Evolutionary conservation across 1,284 basidiomycete species (phyloP).

Genomic region (Apiotrichum siamense): DNA sequence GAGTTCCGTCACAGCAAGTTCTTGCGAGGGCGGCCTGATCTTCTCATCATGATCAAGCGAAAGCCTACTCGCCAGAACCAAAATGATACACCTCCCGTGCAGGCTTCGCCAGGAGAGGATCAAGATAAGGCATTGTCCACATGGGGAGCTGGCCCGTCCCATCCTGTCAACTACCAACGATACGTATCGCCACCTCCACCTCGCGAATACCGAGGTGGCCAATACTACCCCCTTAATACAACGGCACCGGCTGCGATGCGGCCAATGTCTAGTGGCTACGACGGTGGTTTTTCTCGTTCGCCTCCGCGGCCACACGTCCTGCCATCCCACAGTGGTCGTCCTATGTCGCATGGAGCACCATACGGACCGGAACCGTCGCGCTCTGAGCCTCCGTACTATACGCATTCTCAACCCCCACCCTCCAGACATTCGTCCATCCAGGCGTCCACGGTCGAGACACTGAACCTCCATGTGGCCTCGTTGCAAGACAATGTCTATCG

Average conservation of each 20-base stretch:
- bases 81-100: conserved; percentile 10
- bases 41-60: conserved; percentile 45
- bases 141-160: neutral
- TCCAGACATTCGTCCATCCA: conserved; percentile 11
- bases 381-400: conserved; percentile 25
- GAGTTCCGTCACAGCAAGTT: conserved; percentile 49
- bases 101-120: conserved; percentile 27
- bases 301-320: neutral
- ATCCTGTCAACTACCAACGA: neutral
- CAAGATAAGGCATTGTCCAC: neutral
- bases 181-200: neutral
- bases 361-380: conserved; percentile 7
- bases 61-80: conserved; percentile 35
- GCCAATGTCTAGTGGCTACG: conserved; percentile 4
- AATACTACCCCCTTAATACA: conserved; percentile 1
- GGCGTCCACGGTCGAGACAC: conserved; percentile 11
- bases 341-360: neutral
- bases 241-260: too few species aligned
- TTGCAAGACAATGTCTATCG: conserved; percentile 31
- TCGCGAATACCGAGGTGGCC: neutral
- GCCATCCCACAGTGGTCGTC: neutral
- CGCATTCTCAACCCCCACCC: conserved; percentile 9
- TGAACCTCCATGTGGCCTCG: conserved; percentile 21
- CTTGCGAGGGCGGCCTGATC: conserved; percentile 44
- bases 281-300: neutral